Percentiles rank a stretch among this genome's conserved stretches.
Evolutionary conservation across 352 stramenopile species (phyloP).

Genomic region (Phytopythium ostracodes): DNA sequence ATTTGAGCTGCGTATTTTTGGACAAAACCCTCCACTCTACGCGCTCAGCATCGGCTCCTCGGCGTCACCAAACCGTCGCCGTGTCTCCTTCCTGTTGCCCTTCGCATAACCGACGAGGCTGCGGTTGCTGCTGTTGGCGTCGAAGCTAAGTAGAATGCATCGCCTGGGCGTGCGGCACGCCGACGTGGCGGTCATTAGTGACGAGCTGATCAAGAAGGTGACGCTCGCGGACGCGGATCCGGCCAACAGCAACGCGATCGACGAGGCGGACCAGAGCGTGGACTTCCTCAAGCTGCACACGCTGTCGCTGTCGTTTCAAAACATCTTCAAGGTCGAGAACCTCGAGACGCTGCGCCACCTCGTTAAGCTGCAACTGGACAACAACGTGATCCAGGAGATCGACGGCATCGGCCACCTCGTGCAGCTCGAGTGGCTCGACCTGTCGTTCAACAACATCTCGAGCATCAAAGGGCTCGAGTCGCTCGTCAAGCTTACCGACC

Average conservation of each 20-base stretch:
- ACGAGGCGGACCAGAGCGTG: constrained; percentile 53
- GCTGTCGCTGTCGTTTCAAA: constrained; percentile 90
- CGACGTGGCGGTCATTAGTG: constrained; percentile 76
- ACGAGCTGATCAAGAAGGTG: constrained; percentile 72
- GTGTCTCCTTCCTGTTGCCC: background rate
- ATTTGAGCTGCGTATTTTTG: background rate
- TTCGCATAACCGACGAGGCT: background rate
- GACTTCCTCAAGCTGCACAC: constrained; percentile 74
- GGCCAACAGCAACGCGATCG: constrained; percentile 67
- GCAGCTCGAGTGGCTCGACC: constrained; percentile 91
- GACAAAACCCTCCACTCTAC: background rate
- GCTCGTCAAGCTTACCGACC: constrained; percentile 87
- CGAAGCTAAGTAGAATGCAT: constrained; percentile 47
- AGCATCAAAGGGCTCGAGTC: constrained; percentile 89
- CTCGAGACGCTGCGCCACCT: constrained; percentile 87
- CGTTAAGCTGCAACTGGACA: constrained; percentile 92
- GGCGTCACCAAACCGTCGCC: background rate
- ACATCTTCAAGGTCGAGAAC: constrained; percentile 94
- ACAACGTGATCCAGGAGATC: constrained; percentile 94
- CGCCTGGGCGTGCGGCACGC: constrained; percentile 66
- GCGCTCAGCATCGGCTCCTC: background rate
- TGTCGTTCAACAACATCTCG: constrained; percentile 95
- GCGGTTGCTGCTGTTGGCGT: too few relatives aligned
- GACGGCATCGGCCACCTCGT: constrained; percentile 81
- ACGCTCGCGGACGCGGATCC: constrained; percentile 55